A percentile compares a stretch with the other conserved stretches of the same genome.
Evolutionary conservation across 1,139 yeast species (phyloP).

Genomic region (Candida sanyaensis): DNA sequence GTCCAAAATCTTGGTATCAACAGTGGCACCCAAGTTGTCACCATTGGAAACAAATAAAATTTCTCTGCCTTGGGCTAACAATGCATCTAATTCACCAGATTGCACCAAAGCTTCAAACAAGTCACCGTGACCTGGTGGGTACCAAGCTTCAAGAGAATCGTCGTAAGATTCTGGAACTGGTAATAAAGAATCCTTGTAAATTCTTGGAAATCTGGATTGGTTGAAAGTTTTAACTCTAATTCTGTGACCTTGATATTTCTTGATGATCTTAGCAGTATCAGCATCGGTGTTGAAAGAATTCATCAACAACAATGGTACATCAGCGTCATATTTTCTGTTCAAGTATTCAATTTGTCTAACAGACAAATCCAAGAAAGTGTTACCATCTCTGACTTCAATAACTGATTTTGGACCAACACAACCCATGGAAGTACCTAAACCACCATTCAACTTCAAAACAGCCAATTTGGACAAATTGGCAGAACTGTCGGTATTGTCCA

Average conservation of each 20-base stretch:
- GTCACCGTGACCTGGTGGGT: conserved; percentile 99
- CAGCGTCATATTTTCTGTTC: conserved; percentile 87
- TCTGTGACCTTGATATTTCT: conserved; percentile 96
- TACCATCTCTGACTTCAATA: conserved; percentile 97
- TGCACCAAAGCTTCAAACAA: conserved; percentile 86
- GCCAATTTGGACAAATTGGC: conserved; percentile 80
- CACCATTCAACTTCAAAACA: conserved; percentile 95
- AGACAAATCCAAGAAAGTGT: conserved; percentile 90
- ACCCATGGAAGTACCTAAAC: conserved; percentile 98
- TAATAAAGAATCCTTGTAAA: conserved; percentile 87
- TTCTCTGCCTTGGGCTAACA: conserved; percentile 93
- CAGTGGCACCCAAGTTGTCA: conserved; percentile 98
- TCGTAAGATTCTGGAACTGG: conserved; percentile 85
- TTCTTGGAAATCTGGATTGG: conserved; percentile 96
- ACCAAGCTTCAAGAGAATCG: conserved; percentile 86
- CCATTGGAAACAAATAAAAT: conserved; percentile 94
- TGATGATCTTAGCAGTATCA: conserved; percentile 93
- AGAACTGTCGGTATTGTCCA: conserved; percentile 36
- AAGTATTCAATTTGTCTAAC: conserved; percentile 97
- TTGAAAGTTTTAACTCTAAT: conserved; percentile 94
- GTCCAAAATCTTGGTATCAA: conserved; percentile 84
- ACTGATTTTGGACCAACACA: conserved; percentile 99
- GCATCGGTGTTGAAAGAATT: conserved; percentile 97
- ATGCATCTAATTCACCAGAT: conserved; percentile 89
- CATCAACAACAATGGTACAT: conserved; percentile 95